Evolutionary conservation across 2,329 filamentous ascomycete genomes (phyloP).

Genomic region (Pseudogymnoascus verrucosus): DNA sequence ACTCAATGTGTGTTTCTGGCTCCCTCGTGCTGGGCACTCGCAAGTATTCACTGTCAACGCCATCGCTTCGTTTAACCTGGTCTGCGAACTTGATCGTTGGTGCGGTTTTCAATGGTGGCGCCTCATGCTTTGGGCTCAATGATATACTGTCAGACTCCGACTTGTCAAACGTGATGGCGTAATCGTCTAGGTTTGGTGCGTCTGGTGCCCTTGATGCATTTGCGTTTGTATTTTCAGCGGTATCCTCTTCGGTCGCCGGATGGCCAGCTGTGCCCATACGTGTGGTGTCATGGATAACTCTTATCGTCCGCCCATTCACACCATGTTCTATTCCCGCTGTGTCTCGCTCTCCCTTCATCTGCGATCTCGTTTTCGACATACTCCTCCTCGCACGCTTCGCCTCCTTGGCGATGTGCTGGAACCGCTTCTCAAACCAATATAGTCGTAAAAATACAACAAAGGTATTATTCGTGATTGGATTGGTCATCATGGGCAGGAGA

Average conservation of each 20-base stretch:
- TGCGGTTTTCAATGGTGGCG: slow-evolving; percentile 16
- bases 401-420: slow-evolving; percentile 74
- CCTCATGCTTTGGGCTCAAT: neutral
- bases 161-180: slow-evolving; percentile 7
- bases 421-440: slow-evolving; percentile 97
- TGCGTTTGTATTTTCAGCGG: neutral
- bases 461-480: slow-evolving; percentile 76
- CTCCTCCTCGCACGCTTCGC: slow-evolving; percentile 58
- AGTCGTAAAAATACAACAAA: slow-evolving; percentile 86
- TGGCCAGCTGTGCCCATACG: slow-evolving; percentile 4
- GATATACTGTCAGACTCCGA: neutral
- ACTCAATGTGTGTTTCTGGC: slow-evolving; percentile 77
- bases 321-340: slow-evolving; percentile 40
- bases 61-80: slow-evolving; percentile 53
- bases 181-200: slow-evolving; percentile 1
- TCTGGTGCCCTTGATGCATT: neutral
- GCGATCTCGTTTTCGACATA: slow-evolving; percentile 44
- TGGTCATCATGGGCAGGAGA: slow-evolving; percentile 63
- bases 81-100: slow-evolving; percentile 54
- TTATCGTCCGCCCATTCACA: slow-evolving; percentile 58
- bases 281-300: slow-evolving; percentile 52
- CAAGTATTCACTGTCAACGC: slow-evolving; percentile 41
- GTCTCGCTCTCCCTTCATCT: slow-evolving; percentile 36
- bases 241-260: neutral
- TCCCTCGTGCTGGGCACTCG: slow-evolving; percentile 45